These are phyloP conservation scores for Fusarium liriodendri DNA, from an alignment of 2,329 filamentous ascomycete species.

Conservation along the genomic window DNA sequence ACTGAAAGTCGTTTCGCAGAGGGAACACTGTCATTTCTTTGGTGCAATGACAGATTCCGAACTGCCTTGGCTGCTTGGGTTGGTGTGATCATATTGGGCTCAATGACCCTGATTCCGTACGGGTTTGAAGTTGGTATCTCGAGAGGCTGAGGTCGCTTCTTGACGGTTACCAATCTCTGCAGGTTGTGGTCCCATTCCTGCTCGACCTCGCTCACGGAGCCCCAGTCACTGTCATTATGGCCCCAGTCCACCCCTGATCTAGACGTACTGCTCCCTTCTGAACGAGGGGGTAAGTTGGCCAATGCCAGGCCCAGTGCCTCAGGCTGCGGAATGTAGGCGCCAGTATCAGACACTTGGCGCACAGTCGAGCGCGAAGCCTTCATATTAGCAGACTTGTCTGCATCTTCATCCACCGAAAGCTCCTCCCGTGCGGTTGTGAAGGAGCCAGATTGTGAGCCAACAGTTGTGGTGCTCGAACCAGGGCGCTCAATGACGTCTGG, in stretches of 20 bases:
- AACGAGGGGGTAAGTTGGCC: conserved; percentile 54
- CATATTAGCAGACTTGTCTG: conserved; percentile 56
- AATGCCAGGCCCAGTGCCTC: conserved; percentile 57
- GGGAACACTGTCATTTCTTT: conserved; percentile 47
- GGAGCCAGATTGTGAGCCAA: conserved; percentile 74
- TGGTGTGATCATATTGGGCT: conserved; percentile 60
- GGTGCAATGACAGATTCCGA: conserved; percentile 59
- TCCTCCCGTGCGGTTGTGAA: conserved; percentile 79
- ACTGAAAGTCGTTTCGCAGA: conserved; percentile 40
- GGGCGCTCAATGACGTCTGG: conserved; percentile 61
- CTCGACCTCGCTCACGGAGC: conserved; percentile 58
- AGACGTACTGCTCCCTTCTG: conserved; percentile 54
- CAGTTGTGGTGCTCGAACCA: conserved; percentile 64
- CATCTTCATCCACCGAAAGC: conserved; percentile 71
- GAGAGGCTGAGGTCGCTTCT: conserved; percentile 54
- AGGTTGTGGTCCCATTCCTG: conserved; percentile 67
- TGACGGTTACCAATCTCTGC: conserved; percentile 64
- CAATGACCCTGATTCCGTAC: conserved; percentile 54
- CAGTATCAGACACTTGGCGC: conserved; percentile 49
- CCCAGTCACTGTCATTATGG: conserved; percentile 69
- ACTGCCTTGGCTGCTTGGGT: conserved; percentile 64
- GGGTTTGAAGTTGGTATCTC: conserved; percentile 40
- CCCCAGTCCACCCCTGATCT: conserved; percentile 61
- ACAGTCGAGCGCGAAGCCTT: conserved; percentile 59
- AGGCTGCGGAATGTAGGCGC: conserved; percentile 38